Base-by-base conservation (phyloP, 2,329 filamentous ascomycete genomes). In the Trichophyton equinum region DNA sequence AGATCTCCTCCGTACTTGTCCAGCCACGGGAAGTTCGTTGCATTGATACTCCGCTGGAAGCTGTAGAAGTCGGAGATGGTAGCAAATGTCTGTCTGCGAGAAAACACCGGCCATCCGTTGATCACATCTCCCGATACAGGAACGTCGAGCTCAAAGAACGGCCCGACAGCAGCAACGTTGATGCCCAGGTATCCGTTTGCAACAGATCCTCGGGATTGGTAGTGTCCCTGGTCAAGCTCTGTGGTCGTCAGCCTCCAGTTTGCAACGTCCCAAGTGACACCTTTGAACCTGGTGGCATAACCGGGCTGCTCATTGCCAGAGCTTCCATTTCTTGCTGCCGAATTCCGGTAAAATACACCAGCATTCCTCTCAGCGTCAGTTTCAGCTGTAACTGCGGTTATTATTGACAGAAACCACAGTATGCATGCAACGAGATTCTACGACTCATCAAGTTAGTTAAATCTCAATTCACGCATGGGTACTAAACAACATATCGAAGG, bases 1-100 rank as follows among this genome's bases (percentile, higher is more conserved):
- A 87, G 84, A 67, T 90, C 86, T 61, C 82, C 81, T 5, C 85
- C 85, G 71, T 87, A 86, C 65, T 88, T 82, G 61, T 82, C 78
- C 49, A 89, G 70, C 85, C 86, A 88, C 0, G 78, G 78, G 65
- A 85, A 88, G 65, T 88, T 88, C 5, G 81, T 80, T 0, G 79
- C 78, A 51, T 82, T 83, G 0, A 79, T 82, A 33, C 76, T 79
- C 2, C 78, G 76, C 68, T 87, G 83, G 2, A 76, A 76, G 63
- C 87, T 79, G 69, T 80, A 88, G 68, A 88, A 88, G 0, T 85
- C 85, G 3, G 82, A 80, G 30, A 89, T 80, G 0, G 85, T 87
- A 1, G 83, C 82, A 68, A 88, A 88, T 0, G 82, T 81, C 66
- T 87, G 82, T 38, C 85, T 77, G 22, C 78, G 74, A 62, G 81